Base-by-base conservation (phyloP, 331 rosid species). In the Quercus lobata region DNA sequence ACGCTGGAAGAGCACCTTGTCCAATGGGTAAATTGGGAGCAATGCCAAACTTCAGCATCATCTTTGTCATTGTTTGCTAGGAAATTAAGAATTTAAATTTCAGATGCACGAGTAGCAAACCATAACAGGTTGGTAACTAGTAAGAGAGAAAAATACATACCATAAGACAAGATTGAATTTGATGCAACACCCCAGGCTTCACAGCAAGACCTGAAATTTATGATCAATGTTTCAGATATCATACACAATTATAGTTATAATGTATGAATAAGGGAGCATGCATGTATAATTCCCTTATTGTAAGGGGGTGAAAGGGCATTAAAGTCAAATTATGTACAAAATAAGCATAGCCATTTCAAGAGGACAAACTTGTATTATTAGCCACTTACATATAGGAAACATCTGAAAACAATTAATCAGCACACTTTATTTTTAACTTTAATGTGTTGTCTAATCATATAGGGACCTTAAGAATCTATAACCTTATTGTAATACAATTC, bases 131-230 rank as follows among this genome's bases (percentile, higher is more conserved):
- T 76, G 60, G 61, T 12, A 61, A 27, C 57, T 11, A 37, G 69
- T 21, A 78, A 41, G 68, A 83, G 79, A 83, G 52, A 61, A 62
- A 61, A 76, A 80, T 77, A 91, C 94, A 72, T 89, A 96, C 99
- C 44, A 81, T 41, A 78, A 91, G 29, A 77, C 58, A 83, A 9
- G 96, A 73, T 73, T 93, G 99, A 72, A 93, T 86, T 85, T 87
- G 91, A 73, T 82, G 90, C 86, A 93, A 82, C 68, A 90, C 90
- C 65, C 90, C 86, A 7, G 99, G 97, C 79, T 93, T 91, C 81
- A 92, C 82, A 73, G 93, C 97, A 78, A 96, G 90, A 57, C 98
- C 99, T 96, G 91, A 73, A 80, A 84, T 76, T 58, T 60, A 72
- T 54, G 17, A 58, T 56, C 61, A n/a, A 56, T 32, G n/a, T 22